phyloP scores from a whole-genome alignment of 805 yeast species.

The Candida ovalis region DNA sequence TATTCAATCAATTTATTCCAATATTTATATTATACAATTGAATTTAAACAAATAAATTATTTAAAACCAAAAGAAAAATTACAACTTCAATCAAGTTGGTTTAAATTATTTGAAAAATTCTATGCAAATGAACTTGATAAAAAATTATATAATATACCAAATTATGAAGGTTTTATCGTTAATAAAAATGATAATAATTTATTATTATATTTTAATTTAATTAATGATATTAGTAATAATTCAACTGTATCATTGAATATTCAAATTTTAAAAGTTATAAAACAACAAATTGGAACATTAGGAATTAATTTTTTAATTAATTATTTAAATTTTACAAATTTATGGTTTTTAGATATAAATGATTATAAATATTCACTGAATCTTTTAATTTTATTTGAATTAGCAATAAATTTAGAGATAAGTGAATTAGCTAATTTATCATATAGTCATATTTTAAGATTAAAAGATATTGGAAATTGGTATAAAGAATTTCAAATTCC shows the following conservation, averaged over 20 bases:
- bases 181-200: slow-evolving; percentile 38
- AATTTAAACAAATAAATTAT: slow-evolving; percentile 21
- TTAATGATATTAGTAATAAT: slow-evolving; percentile 30
- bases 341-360: slow-evolving; percentile 18
- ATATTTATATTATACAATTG: slow-evolving; percentile 27
- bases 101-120: slow-evolving; percentile 36
- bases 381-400: slow-evolving; percentile 13
- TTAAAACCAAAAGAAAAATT: slow-evolving; percentile 22
- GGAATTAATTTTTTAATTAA: slow-evolving; percentile 24
- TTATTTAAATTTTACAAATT: slow-evolving; percentile 15
- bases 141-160: slow-evolving; percentile 32
- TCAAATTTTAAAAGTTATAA: slow-evolving; percentile 24
- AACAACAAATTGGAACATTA: slow-evolving; percentile 22
- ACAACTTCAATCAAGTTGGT: slow-evolving; percentile 37
- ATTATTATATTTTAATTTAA: slow-evolving; percentile 34
- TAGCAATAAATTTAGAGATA: slow-evolving; percentile 5
- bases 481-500: slow-evolving; percentile 13
- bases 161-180: slow-evolving; percentile 39
- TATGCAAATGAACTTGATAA: slow-evolving; percentile 12
- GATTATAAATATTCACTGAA: slow-evolving; percentile 19
- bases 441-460: slow-evolving; percentile 5
- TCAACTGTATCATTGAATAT: slow-evolving; percentile 22
- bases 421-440: slow-evolving; percentile 10
- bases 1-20: slow-evolving; percentile 44
- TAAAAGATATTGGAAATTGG: slow-evolving; percentile 15